Evolutionary conservation across 768 basidiomycete genomes (phyloP).

Genomic region (Tricholoma sp.): DNA sequence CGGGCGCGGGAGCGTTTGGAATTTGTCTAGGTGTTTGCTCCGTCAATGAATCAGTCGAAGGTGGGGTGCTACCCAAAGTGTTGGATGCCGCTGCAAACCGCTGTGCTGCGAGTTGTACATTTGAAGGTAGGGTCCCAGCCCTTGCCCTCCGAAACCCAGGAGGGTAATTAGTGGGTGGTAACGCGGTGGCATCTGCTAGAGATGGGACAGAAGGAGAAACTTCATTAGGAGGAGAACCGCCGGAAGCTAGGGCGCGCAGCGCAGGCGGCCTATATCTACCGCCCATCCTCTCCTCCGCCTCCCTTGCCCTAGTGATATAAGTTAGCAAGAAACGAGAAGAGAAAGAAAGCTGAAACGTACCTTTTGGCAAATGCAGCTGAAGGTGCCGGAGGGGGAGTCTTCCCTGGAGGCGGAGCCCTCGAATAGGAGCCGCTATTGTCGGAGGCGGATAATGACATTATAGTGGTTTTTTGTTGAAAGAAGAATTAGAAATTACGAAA

Average conservation of each 20-base stretch:
- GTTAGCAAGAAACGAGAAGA: constrained; percentile 13
- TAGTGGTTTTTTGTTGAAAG: constrained; percentile 43
- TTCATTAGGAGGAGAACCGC: constrained; percentile 72
- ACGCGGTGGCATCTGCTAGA: constrained; percentile 48
- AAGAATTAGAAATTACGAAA: constrained; percentile 80
- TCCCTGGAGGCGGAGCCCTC: constrained; percentile 74
- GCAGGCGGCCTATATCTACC: constrained; percentile 79
- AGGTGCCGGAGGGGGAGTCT: constrained; percentile 86
- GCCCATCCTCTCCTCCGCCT: constrained; percentile 68
- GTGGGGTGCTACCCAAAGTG: constrained; percentile 44
- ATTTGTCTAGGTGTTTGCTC: constrained; percentile 50
- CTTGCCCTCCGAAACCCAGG: constrained; percentile 90
- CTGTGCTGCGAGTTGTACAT: constrained; percentile 84
- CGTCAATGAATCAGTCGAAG: constrained; percentile 36
- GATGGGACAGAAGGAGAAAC: constrained; percentile 51
- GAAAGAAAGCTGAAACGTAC: constrained; percentile 31
- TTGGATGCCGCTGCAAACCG: constrained; percentile 68
- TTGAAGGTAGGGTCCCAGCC: constrained; percentile 97
- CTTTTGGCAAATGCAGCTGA: constrained; percentile 88
- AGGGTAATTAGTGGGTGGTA: constrained; percentile 75
- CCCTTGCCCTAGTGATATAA: constrained; percentile 59
- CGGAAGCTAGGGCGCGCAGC: constrained; percentile 64
- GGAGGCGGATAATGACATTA: constrained; percentile 89
- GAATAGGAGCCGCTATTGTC: constrained; percentile 81
- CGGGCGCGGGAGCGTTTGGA: constrained; percentile 37